These are phyloP conservation scores for Cubamyces lactineus DNA, from an alignment of 768 basidiomycete species.

Conservation along the genomic window DNA sequence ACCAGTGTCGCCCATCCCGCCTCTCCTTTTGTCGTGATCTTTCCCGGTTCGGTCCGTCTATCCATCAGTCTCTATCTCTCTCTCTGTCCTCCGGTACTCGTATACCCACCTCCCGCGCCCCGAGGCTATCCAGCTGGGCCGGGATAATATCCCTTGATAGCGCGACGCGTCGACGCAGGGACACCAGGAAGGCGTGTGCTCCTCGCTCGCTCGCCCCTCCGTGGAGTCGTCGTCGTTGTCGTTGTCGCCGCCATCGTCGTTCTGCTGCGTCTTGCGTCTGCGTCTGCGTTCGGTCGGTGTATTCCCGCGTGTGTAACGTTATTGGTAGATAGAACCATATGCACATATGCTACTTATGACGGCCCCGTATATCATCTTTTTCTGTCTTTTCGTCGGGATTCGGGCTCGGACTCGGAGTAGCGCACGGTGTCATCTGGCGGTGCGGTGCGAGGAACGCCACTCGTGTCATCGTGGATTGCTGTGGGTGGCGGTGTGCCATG, in stretches of 20 bases:
- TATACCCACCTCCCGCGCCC: slow-evolving; percentile 20
- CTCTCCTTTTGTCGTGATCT: slow-evolving; percentile 9
- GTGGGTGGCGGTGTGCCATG: too few species aligned
- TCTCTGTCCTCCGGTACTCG: slow-evolving; percentile 16
- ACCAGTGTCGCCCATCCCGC: slow-evolving; percentile 6
- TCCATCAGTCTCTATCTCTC: background rate
- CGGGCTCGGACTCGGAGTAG: too few species aligned
- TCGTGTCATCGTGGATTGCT: too few species aligned
- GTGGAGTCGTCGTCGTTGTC: too few species aligned
- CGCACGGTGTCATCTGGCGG: too few species aligned
- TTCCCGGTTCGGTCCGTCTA: background rate
- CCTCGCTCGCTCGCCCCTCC: too few species aligned
- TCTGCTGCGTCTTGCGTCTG: background rate
- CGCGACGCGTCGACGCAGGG: slow-evolving; percentile 5
- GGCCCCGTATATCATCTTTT: too few species aligned
- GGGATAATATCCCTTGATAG: slow-evolving; percentile 14
- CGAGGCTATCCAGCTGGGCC: slow-evolving; percentile 10
- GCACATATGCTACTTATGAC: slow-evolving; percentile 17
- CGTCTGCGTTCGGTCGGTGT: slow-evolving; percentile 9
- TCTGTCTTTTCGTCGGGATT: too few species aligned
- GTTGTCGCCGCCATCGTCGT: too few species aligned
- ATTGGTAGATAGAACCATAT: slow-evolving; percentile 22
- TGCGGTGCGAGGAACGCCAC: too few species aligned
- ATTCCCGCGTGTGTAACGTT: slow-evolving; percentile 19
- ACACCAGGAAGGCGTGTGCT: background rate